Evolutionary conservation across 257 asterid genomes (phyloP).

Genomic region (Agastache rugosa): DNA sequence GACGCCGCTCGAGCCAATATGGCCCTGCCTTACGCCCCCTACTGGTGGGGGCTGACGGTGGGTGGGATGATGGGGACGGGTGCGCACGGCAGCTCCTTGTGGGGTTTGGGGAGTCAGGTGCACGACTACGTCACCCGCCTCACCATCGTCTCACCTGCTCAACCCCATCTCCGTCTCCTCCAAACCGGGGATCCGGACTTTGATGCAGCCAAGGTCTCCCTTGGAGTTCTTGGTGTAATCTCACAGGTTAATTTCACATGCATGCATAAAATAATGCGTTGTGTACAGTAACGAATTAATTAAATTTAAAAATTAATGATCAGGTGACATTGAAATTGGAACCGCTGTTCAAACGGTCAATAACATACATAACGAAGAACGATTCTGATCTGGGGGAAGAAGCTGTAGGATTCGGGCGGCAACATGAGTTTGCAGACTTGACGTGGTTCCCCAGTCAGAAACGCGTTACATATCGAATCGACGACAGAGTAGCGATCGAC

Average conservation of each 20-base stretch:
- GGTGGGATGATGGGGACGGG: constrained; percentile 80
- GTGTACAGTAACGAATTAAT: too few species aligned
- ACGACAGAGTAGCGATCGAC: constrained; percentile 51
- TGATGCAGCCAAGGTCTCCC: constrained; percentile 68
- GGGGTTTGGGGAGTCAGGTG: constrained; percentile 73
- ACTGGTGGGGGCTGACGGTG: constrained; percentile 80
- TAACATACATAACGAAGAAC: constrained; percentile 40
- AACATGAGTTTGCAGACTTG: constrained; percentile 66
- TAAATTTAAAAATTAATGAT: background rate
- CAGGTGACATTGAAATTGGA: constrained; percentile 60
- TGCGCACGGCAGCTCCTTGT: constrained; percentile 77
- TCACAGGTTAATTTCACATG: constrained; percentile 43
- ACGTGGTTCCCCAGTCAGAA: constrained; percentile 65
- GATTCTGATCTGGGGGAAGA: constrained; percentile 55
- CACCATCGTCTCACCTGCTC: constrained; percentile 57
- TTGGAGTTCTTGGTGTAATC: constrained; percentile 81
- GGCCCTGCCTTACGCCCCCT: constrained; percentile 68
- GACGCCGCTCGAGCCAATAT: constrained; percentile 49
- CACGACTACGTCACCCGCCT: constrained; percentile 56
- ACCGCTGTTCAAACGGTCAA: constrained; percentile 57
- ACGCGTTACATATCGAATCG: constrained; percentile 50
- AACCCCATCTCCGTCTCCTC: constrained; percentile 40
- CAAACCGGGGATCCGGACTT: constrained; percentile 48
- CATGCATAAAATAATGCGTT: too few species aligned
- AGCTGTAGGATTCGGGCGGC: constrained; percentile 42